Evolutionary conservation across 2,329 filamentous ascomycete species (phyloP), one percentile per base, ranked within the genome.

Genomic region (Trichoderma sp.): DNA sequence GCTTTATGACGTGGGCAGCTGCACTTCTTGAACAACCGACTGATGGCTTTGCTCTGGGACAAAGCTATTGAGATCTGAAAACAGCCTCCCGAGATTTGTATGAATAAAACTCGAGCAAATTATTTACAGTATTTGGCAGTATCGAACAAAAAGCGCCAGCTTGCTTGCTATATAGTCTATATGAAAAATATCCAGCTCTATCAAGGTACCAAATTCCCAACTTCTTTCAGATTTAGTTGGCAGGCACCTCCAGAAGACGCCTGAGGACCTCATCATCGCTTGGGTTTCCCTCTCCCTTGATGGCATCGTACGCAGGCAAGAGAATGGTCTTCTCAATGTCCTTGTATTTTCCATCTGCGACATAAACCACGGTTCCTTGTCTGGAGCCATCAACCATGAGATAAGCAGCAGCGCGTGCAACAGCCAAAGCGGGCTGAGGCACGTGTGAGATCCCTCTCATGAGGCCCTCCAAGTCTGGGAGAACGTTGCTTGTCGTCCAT

Each of bases 401-500:
- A 47, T 66, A 58, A 3, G 55, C 63, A n/a, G 63, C 63, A 27
- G 63, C 63, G 53, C 63, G 63, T 5, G 63, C 63, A 49, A 66
- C 63, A 10, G 49, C 63, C 27, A 58, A 24, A 24, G 63, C 63
- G 27, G 63, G 63, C 21, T 66, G 63, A 14, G 63, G 63, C 37
- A 66, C 63, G 7, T 66, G 52, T 14, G 53, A 58, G 8, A 66
- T 66, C 0, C 53, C 37, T 35, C 29, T 66, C 63, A 66, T 66
- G 19, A 66, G 63, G 11, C 55, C 63, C 53, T 66, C 63, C 11
- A 66, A 24, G 29, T 57, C 63, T 24, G 63, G 63, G 14, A 66
- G 63, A 29, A 66, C 63, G 53, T 66, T 66, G 63, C 63, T 66
- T 29, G 37, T 66, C 24, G 63, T 66, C 63, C 63, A 66, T 35